These are phyloP conservation scores for Hondaea fermentalgiana DNA, from an alignment of 108 stramenopile species.

Conservation along the genomic window DNA sequence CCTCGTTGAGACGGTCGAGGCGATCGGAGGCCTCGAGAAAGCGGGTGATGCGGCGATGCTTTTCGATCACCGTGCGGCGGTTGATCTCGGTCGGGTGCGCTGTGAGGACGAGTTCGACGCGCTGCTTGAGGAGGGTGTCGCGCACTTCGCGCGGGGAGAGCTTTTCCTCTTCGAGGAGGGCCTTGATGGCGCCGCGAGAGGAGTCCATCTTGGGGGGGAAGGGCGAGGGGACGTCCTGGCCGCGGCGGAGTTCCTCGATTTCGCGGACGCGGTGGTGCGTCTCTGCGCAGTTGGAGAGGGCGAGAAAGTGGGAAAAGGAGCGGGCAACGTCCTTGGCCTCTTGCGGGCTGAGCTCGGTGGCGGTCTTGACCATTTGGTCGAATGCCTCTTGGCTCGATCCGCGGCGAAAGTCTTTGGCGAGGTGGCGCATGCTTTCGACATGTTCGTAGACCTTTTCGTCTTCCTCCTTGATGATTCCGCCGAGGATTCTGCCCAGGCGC, in stretches of 20 bases:
- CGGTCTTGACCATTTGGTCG: constrained; percentile 21
- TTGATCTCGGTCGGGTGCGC: constrained; percentile 97
- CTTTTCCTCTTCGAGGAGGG: constrained; percentile 35
- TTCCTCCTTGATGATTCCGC: background rate
- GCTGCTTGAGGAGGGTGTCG: constrained; percentile 70
- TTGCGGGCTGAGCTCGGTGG: background rate
- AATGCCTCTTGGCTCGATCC: constrained; percentile 23
- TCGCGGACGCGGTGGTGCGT: constrained; percentile 33
- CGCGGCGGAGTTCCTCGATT: background rate
- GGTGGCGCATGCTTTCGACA: constrained; percentile 19
- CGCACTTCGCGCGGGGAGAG: constrained; percentile 60
- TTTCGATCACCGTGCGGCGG: constrained; percentile 70
- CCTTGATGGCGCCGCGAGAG: constrained; percentile 36
- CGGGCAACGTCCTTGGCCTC: constrained; percentile 27
- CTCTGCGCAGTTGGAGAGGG: constrained; percentile 45
- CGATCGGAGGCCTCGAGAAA: constrained; percentile 22
- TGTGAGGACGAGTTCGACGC: constrained; percentile 86
- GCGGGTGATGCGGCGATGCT: constrained; percentile 35
- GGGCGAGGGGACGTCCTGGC: background rate
- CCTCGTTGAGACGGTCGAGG: constrained; percentile 31
- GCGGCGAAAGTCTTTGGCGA: constrained; percentile 20
- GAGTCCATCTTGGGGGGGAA: constrained; percentile 39
- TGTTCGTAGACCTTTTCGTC: background rate
- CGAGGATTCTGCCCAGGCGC: constrained; percentile 4
- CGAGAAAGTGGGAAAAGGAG: constrained; percentile 43